Evolutionary conservation across 345 rosid species (phyloP), one percentile per base, ranked within the genome.

Genomic region (Eucalyptus sp.): DNA sequence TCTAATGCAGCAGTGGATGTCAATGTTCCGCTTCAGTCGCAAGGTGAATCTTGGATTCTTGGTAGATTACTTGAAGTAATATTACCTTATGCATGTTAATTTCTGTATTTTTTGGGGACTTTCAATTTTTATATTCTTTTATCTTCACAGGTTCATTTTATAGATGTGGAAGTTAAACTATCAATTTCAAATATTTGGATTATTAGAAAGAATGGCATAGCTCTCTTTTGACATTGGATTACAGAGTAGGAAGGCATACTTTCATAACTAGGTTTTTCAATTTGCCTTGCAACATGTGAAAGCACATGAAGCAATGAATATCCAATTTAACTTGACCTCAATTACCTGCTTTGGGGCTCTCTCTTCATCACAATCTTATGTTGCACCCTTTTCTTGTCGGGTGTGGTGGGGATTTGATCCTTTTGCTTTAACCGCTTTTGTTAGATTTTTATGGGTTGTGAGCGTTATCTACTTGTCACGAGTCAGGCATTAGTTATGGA

Each of bases 11-110:
- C 62, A 48, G 86, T 54, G 14, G 88, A 64, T 29, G 83, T 43
- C 79, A 90, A 89, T 88, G 92, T 84, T 58, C 95, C 92, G 87
- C 83, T 88, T 91, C 93, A 90, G 46, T 88, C 90, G 12, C 95
- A 93, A 93, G 97, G 97, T 96, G 89, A 66, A 86, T 84, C 25
- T 76, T 13, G 86, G 46, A 44, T 50, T 31, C 31, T 50, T 71
- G 24, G 25, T 37, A 33, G 44, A 37, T 71, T 71, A 71, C 37
- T 64, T 64, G 71, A 27, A 64, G 33, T 29, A 64, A 64, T 64
- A 64, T 29, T 64, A 64, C 31, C 71, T 64, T 13, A 64, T 29
- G 20, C 7, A 4, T 2, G 2, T 68, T 31, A 33, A 33, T 2
- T 68, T 68, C 80, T 33, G 44, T 33, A 33, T 68, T 16, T 33